Evolutionary conservation across 176 grass and related monocot genomes (phyloP).

Genomic region (Cenchrus purpureus): DNA sequence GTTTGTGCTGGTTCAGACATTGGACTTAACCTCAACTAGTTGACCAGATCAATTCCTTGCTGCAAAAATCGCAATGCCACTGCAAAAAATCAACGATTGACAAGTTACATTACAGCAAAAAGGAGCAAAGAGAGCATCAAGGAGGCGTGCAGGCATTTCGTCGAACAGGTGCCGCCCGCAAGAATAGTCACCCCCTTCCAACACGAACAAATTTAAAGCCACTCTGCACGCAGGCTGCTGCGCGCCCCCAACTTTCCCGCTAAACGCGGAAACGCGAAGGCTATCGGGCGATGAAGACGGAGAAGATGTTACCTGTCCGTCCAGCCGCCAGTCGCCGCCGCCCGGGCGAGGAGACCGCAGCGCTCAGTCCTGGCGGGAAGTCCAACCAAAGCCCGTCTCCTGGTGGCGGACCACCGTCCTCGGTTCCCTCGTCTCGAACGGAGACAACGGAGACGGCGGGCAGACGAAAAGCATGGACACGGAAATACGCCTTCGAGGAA

Average conservation of each 20-base stretch:
- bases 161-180: background rate
- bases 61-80: background rate
- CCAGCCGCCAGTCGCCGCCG: background rate
- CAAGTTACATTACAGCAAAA: background rate
- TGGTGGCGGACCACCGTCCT: background rate
- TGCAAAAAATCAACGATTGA: background rate
- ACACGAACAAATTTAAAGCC: background rate
- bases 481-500: background rate
- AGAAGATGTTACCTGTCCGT: conserved; percentile 11
- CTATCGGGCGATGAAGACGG: background rate
- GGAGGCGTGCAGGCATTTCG: background rate
- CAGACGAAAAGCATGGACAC: background rate
- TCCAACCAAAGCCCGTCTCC: background rate
- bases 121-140: background rate
- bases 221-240: background rate
- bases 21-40: background rate
- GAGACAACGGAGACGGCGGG: background rate
- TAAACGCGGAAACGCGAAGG: background rate
- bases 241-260: background rate
- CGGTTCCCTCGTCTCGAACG: background rate
- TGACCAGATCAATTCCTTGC: conserved; percentile 1
- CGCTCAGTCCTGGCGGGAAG: background rate
- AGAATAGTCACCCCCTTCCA: background rate
- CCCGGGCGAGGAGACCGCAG: background rate
- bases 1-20: conserved; percentile 8